A percentile compares a stretch with the other conserved stretches of the same genome.
phyloP scores from a whole-genome alignment of 1,139 yeast genomes.

The Saccharomyces hybrid region DNA sequence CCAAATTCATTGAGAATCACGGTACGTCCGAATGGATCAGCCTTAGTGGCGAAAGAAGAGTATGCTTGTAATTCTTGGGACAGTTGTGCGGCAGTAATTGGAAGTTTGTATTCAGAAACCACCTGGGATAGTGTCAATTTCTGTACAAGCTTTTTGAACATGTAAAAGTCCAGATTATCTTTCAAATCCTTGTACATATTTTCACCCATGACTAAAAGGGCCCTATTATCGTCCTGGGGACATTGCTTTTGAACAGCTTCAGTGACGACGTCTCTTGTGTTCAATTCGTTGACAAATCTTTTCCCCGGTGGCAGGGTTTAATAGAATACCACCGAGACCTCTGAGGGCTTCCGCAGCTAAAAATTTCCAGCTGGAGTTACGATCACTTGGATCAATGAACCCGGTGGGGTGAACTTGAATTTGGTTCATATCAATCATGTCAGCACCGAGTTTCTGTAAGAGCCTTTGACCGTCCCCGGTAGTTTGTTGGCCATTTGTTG shows the following conservation, averaged over 20 bases:
- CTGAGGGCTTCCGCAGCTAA: constrained; percentile 73
- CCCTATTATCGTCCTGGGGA: constrained; percentile 36
- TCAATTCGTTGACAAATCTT: constrained; percentile 65
- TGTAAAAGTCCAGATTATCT: constrained; percentile 55
- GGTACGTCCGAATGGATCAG: constrained; percentile 29
- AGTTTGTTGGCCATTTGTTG: constrained; percentile 69
- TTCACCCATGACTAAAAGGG: constrained; percentile 35
- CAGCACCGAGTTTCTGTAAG: constrained; percentile 49
- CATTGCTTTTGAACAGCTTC: constrained; percentile 36
- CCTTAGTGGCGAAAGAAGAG: constrained; percentile 32
- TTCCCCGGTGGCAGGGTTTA: constrained; percentile 50
- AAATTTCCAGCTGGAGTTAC: constrained; percentile 47
- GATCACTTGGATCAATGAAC: constrained; percentile 57
- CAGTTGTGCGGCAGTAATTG: constrained; percentile 36
- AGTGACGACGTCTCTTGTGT: constrained; percentile 63
- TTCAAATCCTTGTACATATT: constrained; percentile 33
- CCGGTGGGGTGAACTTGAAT: constrained; percentile 84
- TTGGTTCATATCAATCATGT: constrained; percentile 64
- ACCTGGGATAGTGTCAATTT: constrained; percentile 45
- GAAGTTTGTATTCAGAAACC: constrained; percentile 34
- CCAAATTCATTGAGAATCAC: constrained; percentile 31
- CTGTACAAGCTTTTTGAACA: constrained; percentile 57
- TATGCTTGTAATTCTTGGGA: constrained; percentile 41
- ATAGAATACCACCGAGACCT: constrained; percentile 68
- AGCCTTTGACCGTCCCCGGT: constrained; percentile 71